Base-by-base conservation (phyloP, 495 filamentous ascomycete species). In the Penicillium goetzii region DNA sequence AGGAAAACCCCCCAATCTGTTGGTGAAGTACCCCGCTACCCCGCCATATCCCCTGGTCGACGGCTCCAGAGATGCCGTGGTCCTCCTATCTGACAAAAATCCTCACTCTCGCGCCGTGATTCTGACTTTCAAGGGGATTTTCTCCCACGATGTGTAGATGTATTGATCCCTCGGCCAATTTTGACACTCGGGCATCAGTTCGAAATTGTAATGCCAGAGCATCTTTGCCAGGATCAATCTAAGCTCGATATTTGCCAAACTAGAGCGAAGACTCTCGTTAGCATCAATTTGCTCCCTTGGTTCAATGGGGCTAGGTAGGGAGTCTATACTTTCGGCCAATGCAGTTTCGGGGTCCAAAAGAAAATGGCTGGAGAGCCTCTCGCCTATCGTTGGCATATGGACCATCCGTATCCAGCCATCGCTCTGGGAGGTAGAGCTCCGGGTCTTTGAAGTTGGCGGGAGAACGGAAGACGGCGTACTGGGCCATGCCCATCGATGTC, bases 301-400 rank as follows among this genome's bases (percentile, higher is more conserved):
- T 19, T 32, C 10, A 26, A 32, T 6, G 2, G 61, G 0, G 12
- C 11, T 21, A 8, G 2, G 9, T 9, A 14, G 7, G 52, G 30
- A 7, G 14, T 6, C 45, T 72, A 60, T 68, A 80, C 76, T 80
- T 82, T 62, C 73, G 75, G 17, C 83, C 82, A 14, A 84, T 70
- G 63, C 83, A 85, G 41, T 81, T 80, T 0, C 80, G 74, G 0
- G 79, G 74, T 2, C 83, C 83, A 33, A 77, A 61, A 0, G 80
- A 83, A 59, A 84, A 83, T 5, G 82, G 77, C 45, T 80, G 73
- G 8, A 80, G 62, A 17, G 67, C 76, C 6, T 72, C 69, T 30
- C 69, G 67, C 25, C 73, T 69, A 50, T 78, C 76, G 2, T 61
- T 38, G 6, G 56, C 68, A 58, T 74, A 81, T 28, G 63, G 61